Conservation (phyloP, 2,329 filamentous ascomycete species). For the Verticillium klebahnii region DNA sequence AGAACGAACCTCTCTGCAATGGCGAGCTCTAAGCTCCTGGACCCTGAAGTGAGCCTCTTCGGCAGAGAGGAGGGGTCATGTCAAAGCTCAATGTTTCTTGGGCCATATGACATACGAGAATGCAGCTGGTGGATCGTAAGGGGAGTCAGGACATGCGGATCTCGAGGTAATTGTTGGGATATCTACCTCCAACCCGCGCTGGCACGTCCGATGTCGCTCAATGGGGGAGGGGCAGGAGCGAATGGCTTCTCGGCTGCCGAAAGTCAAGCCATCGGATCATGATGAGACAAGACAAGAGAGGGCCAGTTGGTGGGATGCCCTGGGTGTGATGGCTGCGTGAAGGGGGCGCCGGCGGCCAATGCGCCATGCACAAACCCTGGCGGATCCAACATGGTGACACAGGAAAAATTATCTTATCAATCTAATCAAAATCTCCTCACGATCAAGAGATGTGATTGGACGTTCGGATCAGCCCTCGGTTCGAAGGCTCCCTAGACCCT, state of each 20-base stretch:
- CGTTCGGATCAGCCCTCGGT: constrained; percentile 3
- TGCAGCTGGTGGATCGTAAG: neutral
- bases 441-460: neutral
- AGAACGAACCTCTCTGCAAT: neutral
- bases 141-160: neutral
- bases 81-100: neutral
- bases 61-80: neutral
- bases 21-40: neutral
- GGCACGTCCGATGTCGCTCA: neutral
- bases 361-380: neutral
- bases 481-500: constrained; percentile 1
- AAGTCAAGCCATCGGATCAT: neutral
- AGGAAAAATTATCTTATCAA: constrained; percentile 38
- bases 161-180: neutral
- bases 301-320: neutral
- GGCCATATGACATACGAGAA: neutral
- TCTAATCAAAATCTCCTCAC: constrained; percentile 28
- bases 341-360: neutral
- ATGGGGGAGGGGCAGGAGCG: neutral
- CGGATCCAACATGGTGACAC: neutral
- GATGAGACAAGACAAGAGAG: neutral
- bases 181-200: neutral
- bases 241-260: neutral
- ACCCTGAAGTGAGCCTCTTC: neutral
- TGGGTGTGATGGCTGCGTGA: neutral